phyloP scores from a whole-genome alignment of 768 basidiomycete species.

The Clitopilus hobsonii region DNA sequence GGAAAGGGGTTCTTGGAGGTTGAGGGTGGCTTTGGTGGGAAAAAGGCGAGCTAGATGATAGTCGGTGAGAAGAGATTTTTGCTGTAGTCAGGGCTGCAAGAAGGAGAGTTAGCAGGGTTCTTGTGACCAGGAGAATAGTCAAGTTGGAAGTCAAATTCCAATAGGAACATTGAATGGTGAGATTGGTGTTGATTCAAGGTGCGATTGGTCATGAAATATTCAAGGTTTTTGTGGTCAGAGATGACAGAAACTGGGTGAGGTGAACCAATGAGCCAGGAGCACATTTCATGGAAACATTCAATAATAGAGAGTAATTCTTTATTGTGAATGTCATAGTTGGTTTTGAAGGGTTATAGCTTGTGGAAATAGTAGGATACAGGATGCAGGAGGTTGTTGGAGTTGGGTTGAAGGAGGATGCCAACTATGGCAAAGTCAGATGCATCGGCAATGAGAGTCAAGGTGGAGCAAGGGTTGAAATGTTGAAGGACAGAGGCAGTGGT shows the following conservation, averaged over 20 bases:
- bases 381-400: conserved; percentile 20
- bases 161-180: conserved; percentile 39
- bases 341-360: conserved; percentile 29
- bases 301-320: conserved; percentile 49
- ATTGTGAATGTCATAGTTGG: conserved; percentile 46
- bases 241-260: conserved; percentile 16
- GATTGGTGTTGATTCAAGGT: conserved; percentile 41
- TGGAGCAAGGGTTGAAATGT: conserved; percentile 24
- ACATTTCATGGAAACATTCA: conserved; percentile 27
- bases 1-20: conserved; percentile 16
- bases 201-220: conserved; percentile 35
- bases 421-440: conserved; percentile 32
- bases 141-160: conserved; percentile 31
- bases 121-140: conserved; percentile 21
- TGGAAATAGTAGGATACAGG: conserved; percentile 34
- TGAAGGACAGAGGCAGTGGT: conserved; percentile 24
- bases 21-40: conserved; percentile 1
- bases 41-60: conserved; percentile 21
- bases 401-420: conserved; percentile 23
- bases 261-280: conserved; percentile 25
- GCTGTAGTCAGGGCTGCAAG: conserved; percentile 21
- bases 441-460: conserved; percentile 22
- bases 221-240: conserved; percentile 35
- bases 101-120: conserved; percentile 27
- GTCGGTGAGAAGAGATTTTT: conserved; percentile 23